These are phyloP conservation scores for Solanum sitiens DNA, from an alignment of 257 asterid species.

Conservation along the genomic window DNA sequence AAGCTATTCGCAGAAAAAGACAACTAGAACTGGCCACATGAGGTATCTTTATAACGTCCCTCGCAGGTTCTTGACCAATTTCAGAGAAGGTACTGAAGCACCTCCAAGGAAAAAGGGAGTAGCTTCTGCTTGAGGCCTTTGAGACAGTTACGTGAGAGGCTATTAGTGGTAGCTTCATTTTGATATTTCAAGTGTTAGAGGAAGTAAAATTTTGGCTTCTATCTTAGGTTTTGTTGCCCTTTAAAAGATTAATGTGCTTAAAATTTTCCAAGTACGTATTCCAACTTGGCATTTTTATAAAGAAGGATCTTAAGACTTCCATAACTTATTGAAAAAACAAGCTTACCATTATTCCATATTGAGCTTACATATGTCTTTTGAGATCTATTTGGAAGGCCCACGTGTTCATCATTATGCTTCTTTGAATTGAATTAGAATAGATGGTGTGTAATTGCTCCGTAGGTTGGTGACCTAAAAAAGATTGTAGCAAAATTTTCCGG, in stretches of 20 bases:
- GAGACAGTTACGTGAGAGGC: background rate
- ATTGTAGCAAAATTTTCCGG: too few species aligned
- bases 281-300: background rate
- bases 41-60: conserved; percentile 67
- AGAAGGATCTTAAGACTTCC: background rate
- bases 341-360: too few species aligned
- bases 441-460: too few species aligned
- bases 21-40: conserved; percentile 83
- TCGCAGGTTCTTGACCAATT: conserved; percentile 63
- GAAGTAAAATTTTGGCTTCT: conserved; percentile 2
- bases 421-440: too few species aligned
- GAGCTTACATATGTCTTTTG: too few species aligned
- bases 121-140: conserved; percentile 32
- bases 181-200: background rate
- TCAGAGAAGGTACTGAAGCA: conserved; percentile 77
- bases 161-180: conserved; percentile 4
- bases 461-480: too few species aligned
- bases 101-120: conserved; percentile 73
- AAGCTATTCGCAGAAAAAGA: conserved; percentile 67
- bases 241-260: background rate
- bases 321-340: background rate
- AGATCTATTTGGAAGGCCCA: too few species aligned
- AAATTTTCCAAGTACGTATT: background rate
- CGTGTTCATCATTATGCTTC: too few species aligned
- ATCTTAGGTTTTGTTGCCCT: background rate